Evolutionary conservation across 208 protist species (phyloP), one percentile per base, ranked within the genome.

Genomic region (Naegleria lovaniensis): DNA sequence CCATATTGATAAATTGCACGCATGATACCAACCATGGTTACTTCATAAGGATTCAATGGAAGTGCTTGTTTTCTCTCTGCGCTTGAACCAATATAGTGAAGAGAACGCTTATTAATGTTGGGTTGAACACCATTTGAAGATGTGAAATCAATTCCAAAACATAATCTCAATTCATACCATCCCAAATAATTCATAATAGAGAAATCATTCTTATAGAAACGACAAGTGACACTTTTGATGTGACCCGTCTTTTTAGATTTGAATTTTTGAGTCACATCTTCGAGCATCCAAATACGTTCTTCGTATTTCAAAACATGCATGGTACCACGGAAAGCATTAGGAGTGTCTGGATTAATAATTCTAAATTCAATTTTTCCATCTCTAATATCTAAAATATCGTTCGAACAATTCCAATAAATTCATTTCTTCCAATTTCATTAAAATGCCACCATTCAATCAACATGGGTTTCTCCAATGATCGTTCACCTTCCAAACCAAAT

Each of bases 221-320:
- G 9, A 87, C 51, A 55, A 29, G 7, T 16, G 33, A 55, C 6
- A n/a, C 6, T 48, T 16, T 48, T 87, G 1, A 87, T 87, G 5
- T 40, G 2, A 13, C 84, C 40, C 33, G 40, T 52, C 33, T 48
- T 48, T 87, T 87, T 52, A 36, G 16, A 41, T 87, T 40, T n/a
- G 2, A 43, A 52, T 87, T 87, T 87, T 52, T 87, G 38, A 55
- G 19, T 87, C 0, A 87, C 40, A n/a, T 52, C 22, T 36, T 87
- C 84, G 33, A 36, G 33, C 25, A 87, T 36, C 84, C 84, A 87
- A 52, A 87, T 87, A 52, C 84, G 43, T 87, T 87, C 84, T 87
- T 87, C 84, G 52, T 87, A 87, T 52, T 87, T 87, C 25, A 87
- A 36, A 52, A 87, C 11, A n/a, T 48, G 19, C 38, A 87, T 39